These are phyloP conservation scores for Casuarina cunninghamiana DNA, from an alignment of 306 rosid genomes.

Conservation along the genomic window DNA sequence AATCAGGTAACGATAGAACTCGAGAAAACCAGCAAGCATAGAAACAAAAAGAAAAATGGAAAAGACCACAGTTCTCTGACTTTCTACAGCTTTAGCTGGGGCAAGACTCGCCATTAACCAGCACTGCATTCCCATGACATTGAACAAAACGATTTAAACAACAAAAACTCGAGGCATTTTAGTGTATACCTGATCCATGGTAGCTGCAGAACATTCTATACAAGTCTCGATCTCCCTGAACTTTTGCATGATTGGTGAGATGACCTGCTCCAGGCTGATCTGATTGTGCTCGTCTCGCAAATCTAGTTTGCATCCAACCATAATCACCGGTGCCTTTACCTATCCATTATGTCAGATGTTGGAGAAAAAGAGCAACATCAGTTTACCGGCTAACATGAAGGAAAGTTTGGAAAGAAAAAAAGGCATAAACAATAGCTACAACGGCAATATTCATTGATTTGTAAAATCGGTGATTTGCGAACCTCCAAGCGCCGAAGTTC, in stretches of 20 bases:
- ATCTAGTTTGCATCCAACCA: constrained; percentile 62
- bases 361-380: background rate
- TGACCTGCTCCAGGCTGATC: constrained; percentile 42
- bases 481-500: constrained; percentile 73
- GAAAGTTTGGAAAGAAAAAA: background rate
- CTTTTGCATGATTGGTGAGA: constrained; percentile 51
- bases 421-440: background rate
- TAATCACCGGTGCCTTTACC: constrained; percentile 48
- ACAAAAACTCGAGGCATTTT: background rate
- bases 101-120: background rate
- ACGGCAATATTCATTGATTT: background rate
- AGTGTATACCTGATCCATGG: constrained; percentile 39
- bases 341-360: constrained; percentile 8
- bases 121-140: background rate
- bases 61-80: background rate
- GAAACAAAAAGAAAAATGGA: background rate
- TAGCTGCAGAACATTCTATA: constrained; percentile 53
- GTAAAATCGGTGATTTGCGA: background rate
- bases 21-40: background rate
- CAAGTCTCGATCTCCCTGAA: constrained; percentile 54
- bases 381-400: background rate
- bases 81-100: constrained; percentile 1
- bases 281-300: constrained; percentile 35
- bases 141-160: background rate
- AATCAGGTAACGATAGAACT: background rate